A percentile compares a stretch with the other conserved stretches of the same genome.
Conservation (phyloP, 2,329 filamentous ascomycete species). For the Chalaropsis ovoidea region DNA sequence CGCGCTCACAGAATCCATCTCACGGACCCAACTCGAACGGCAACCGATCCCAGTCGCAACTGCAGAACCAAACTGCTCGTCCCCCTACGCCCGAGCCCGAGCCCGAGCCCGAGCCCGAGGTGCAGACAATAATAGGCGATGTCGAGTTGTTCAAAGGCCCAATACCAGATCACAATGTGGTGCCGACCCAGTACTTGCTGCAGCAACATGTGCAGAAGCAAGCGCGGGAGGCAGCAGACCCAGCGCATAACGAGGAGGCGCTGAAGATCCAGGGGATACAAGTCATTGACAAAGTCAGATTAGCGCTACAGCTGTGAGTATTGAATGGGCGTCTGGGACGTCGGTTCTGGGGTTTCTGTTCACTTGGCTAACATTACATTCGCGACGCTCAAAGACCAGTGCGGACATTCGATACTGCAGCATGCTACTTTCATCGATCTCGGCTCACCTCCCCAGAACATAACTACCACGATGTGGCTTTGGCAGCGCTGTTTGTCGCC, state of each 20-base stretch:
- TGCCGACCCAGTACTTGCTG: slow-evolving; percentile 62
- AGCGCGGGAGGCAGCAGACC: slow-evolving; percentile 57
- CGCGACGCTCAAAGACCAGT: slow-evolving; percentile 48
- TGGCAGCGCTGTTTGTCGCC: slow-evolving; percentile 79
- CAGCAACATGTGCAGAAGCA: slow-evolving; percentile 72
- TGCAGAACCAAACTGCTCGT: not conserved
- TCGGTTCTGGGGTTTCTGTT: not conserved
- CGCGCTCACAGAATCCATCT: slow-evolving; percentile 7
- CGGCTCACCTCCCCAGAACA: slow-evolving; percentile 80
- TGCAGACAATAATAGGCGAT: slow-evolving; percentile 21
- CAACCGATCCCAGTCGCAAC: slow-evolving; percentile 18
- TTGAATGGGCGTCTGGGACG: not conserved
- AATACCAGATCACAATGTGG: slow-evolving; percentile 41
- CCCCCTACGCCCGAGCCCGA: slow-evolving; percentile 16
- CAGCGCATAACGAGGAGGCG: slow-evolving; percentile 61
- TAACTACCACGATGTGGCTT: slow-evolving; percentile 73
- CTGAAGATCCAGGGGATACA: slow-evolving; percentile 77
- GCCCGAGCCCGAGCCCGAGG: slow-evolving; percentile 11
- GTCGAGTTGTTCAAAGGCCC: slow-evolving; percentile 32
- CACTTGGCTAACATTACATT: slow-evolving; percentile 21
- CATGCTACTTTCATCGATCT: slow-evolving; percentile 89
- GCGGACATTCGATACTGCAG: slow-evolving; percentile 83
- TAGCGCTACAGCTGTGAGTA: slow-evolving; percentile 64
- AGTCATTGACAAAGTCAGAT: slow-evolving; percentile 77
- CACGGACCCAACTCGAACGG: not conserved